Conservation (phyloP, 257 asterid genomes). For the Echites panduratus region DNA sequence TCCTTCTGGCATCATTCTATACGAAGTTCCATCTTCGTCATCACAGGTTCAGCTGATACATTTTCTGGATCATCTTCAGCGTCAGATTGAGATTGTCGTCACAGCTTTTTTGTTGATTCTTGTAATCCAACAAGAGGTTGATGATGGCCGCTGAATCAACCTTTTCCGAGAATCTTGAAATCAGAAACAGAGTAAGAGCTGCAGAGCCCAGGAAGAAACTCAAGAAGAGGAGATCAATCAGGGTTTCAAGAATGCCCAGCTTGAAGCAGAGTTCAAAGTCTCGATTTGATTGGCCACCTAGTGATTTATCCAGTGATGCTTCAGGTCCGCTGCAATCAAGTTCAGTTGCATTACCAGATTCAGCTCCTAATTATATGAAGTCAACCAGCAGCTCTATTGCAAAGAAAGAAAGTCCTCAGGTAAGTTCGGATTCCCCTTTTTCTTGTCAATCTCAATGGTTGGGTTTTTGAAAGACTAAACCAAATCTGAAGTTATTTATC, state of each 20-base stretch:
- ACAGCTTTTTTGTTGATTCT: neutral
- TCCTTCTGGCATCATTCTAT: neutral
- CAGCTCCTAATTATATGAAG: slow-evolving; percentile 46
- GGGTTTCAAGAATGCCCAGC: slow-evolving; percentile 19
- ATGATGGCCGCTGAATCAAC: slow-evolving; percentile 36
- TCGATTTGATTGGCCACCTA: slow-evolving; percentile 17
- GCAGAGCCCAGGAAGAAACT: slow-evolving; percentile 23
- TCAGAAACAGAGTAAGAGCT: slow-evolving; percentile 21
- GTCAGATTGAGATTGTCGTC: neutral
- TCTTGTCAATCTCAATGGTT: neutral
- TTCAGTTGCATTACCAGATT: slow-evolving; percentile 41
- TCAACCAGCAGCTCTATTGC: slow-evolving; percentile 34
- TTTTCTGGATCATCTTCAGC: slow-evolving; percentile 12
- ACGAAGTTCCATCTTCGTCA: neutral
- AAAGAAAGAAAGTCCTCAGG: slow-evolving; percentile 46
- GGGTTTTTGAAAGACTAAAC: neutral
- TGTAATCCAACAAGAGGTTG: slow-evolving; percentile 11
- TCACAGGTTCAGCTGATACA: neutral
- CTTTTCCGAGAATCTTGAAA: slow-evolving; percentile 11
- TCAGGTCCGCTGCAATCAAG: slow-evolving; percentile 15
- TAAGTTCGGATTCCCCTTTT: slow-evolving; percentile 20
- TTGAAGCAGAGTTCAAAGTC: slow-evolving; percentile 25
- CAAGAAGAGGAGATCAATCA: slow-evolving; percentile 24
- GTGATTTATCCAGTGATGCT: slow-evolving; percentile 16
- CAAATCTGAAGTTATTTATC: neutral